Evolutionary conservation across 192 early-diverging fungal species (phyloP).

Genomic region (Entophlyctis luteolus): DNA sequence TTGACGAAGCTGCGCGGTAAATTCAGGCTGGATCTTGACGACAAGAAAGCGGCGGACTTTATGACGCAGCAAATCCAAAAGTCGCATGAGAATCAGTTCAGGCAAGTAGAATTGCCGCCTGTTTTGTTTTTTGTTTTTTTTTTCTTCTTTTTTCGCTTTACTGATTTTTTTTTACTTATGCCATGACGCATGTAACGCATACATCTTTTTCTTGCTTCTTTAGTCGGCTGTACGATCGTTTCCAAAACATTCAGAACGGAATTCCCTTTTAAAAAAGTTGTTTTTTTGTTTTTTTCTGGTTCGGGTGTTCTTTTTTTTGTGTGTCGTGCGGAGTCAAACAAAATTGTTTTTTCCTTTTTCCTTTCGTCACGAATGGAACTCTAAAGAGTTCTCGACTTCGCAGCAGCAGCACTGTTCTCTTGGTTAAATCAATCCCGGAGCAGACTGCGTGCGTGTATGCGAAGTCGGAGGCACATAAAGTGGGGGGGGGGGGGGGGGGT

Average conservation of each 20-base stretch:
- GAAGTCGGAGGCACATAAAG: too few relatives aligned
- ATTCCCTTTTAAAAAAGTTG: constrained; percentile 43
- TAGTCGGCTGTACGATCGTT: constrained; percentile 50
- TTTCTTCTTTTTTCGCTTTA: not conserved
- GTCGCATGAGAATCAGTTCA: constrained; percentile 90
- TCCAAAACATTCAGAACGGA: constrained; percentile 57
- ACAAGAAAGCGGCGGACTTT: constrained; percentile 89
- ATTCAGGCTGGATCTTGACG: constrained; percentile 86
- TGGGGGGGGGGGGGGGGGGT: too few relatives aligned
- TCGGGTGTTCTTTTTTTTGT: too few relatives aligned
- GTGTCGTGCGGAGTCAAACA: too few relatives aligned
- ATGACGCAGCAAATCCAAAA: constrained; percentile 86
- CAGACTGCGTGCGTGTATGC: too few relatives aligned
- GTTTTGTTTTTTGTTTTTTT: not conserved
- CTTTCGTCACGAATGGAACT: too few relatives aligned
- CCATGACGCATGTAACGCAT: not conserved
- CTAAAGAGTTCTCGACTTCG: too few relatives aligned
- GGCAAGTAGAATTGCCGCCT: constrained; percentile 9
- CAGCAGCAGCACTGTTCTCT: too few relatives aligned
- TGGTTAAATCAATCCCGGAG: too few relatives aligned
- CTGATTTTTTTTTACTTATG: too few relatives aligned
- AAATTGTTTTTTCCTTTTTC: too few relatives aligned
- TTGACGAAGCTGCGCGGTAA: constrained; percentile 75
- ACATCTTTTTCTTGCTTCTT: not conserved
- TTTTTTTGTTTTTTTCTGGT: not conserved